Percentiles rank a stretch among this genome's conserved stretches.
Conservation (phyloP, 495 filamentous ascomycete species). For the Penicillium macrosclerotiorum region DNA sequence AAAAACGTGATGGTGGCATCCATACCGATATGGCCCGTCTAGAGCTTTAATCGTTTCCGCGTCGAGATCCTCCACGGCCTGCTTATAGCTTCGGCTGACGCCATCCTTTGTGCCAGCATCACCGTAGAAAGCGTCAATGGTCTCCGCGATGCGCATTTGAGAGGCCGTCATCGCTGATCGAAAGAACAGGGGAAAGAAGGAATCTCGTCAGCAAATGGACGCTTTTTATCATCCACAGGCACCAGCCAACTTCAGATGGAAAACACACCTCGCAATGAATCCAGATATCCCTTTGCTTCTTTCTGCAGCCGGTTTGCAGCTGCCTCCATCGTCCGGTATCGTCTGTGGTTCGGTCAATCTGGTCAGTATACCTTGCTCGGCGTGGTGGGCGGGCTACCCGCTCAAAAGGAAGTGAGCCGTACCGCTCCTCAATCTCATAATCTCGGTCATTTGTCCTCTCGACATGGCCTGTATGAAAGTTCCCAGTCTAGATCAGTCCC, state of each 20-base stretch:
- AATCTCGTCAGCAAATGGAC: no score
- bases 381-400: no score
- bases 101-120: slow-evolving; percentile 93
- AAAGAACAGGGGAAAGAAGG: no score
- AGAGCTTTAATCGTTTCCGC: slow-evolving; percentile 97
- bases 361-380: slow-evolving; percentile 17
- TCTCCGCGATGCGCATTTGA: slow-evolving; percentile 99
- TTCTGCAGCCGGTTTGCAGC: slow-evolving; percentile 90
- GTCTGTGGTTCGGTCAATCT: no score
- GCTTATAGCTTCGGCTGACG: slow-evolving; percentile 93
- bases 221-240: no score
- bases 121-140: slow-evolving; percentile 98
- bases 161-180: slow-evolving; percentile 93
- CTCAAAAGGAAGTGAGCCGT: slow-evolving; percentile 15
- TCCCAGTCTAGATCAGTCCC: no score
- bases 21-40: slow-evolving; percentile 90
- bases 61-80: slow-evolving; percentile 95
- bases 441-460: slow-evolving; percentile 97
- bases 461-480: slow-evolving; percentile 89
- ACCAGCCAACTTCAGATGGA: no score
- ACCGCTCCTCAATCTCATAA: slow-evolving; percentile 97
- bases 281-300: slow-evolving; percentile 95
- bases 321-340: slow-evolving; percentile 94
- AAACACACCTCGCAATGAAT: slow-evolving; percentile 79
- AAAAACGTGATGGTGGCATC: no score